These are phyloP conservation scores for Ophioceras dolichostomum DNA, from an alignment of 2,329 filamentous ascomycete species.

Conservation along the genomic window DNA sequence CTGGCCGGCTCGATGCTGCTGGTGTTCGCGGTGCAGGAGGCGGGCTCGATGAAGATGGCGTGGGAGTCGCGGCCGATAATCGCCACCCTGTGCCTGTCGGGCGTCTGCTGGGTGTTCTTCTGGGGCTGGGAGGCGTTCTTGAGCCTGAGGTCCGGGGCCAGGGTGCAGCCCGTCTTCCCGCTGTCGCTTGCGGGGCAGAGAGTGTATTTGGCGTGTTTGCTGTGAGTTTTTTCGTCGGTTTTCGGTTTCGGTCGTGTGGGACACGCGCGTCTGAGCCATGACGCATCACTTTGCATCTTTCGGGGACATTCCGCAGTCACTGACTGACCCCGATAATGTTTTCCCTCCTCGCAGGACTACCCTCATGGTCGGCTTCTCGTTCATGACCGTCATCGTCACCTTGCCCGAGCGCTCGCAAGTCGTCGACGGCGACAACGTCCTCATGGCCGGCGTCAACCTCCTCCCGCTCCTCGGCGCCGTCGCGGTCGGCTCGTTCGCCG, in stretches of 20 bases:
- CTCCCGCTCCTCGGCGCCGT: constrained; percentile 45
- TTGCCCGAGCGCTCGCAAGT: constrained; percentile 50
- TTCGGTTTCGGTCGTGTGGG: constrained; percentile 12
- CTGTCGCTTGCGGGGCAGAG: constrained; percentile 32
- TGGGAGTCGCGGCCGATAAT: constrained; percentile 43
- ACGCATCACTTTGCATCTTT: neutral
- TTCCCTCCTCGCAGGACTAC: constrained; percentile 29
- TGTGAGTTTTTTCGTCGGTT: too few relatives aligned
- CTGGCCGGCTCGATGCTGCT: constrained; percentile 39
- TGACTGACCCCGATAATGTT: too few relatives aligned
- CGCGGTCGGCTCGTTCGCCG: constrained; percentile 42
- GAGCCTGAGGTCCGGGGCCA: constrained; percentile 17
- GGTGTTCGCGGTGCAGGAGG: constrained; percentile 44
- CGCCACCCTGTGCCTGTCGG: constrained; percentile 31
- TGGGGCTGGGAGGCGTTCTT: constrained; percentile 37
- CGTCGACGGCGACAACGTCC: constrained; percentile 36
- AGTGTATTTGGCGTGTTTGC: constrained; percentile 36
- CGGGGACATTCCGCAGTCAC: neutral
- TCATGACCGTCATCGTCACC: constrained; percentile 44
- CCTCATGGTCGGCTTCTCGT: constrained; percentile 43
- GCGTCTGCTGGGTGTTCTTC: constrained; percentile 34
- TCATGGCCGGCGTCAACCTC: constrained; percentile 43
- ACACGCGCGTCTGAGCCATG: too few relatives aligned
- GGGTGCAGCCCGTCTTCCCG: constrained; percentile 43
- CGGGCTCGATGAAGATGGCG: constrained; percentile 34